These are phyloP conservation scores for Sporothrix phasma DNA, from an alignment of 2,329 filamentous ascomycete species.

Conservation along the genomic window DNA sequence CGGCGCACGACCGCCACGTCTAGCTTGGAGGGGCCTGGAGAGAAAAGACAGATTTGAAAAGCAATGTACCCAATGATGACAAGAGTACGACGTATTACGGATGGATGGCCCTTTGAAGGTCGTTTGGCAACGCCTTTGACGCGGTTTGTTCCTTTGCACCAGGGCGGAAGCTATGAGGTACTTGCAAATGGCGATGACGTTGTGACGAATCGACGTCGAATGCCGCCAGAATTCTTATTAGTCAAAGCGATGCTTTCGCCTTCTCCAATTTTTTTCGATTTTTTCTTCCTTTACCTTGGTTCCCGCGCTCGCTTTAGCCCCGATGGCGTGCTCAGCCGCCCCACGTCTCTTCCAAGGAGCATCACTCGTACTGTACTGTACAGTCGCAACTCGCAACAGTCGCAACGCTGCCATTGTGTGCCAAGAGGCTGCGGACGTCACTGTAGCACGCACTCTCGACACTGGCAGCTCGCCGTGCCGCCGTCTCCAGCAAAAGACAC, in stretches of 20 bases:
- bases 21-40: background rate
- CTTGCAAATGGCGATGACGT: conserved; percentile 2
- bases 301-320: conserved; percentile 16
- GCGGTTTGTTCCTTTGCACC: background rate
- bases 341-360: background rate
- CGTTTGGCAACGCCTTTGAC: background rate
- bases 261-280: background rate
- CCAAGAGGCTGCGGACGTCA: background rate
- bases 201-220: conserved; percentile 1
- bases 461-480: background rate
- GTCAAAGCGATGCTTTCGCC: background rate
- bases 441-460: background rate
- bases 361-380: no score
- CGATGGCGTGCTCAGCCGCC: conserved; percentile 21
- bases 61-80: no score
- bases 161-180: background rate
- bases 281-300: background rate
- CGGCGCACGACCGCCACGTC: conserved; percentile 1
- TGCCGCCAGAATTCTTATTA: conserved; percentile 4
- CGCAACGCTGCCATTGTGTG: background rate
- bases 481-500: background rate
- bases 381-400: background rate
- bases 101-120: background rate
- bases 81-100: background rate
- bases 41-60: background rate